Base-by-base conservation (phyloP, 2,329 filamentous ascomycete species). In the Alternaria metachromatica region DNA sequence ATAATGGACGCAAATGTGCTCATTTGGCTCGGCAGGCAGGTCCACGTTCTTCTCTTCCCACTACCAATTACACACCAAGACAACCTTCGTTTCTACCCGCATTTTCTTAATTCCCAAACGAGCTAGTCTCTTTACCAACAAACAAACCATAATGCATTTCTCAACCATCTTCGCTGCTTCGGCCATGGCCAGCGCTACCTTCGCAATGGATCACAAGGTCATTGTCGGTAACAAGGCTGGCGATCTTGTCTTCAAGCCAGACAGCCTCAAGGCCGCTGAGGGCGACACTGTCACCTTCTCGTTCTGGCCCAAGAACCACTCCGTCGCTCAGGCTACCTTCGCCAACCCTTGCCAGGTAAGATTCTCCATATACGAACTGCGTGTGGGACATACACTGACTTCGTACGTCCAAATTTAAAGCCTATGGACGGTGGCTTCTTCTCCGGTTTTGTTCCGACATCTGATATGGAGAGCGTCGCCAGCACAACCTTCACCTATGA, bases 301-400 rank as follows among this genome's bases (percentile, higher is more conserved):
- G 54, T 81, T 81, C 73, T 80, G 75, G 74, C 76, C 78, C 55
- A 76, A 76, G 70, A 78, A 78, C 70, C 80, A 81, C 72, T 79
- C 76, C 44, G 75, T 81, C 58, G 79, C 76, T 21, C 77, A 80
- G 63, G 71, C 73, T 26, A 66, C 76, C 46, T 80, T 80, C 60
- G 74, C 60, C 54, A 62, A 63, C 8, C 78, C 79, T 44, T 81
- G 80, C 68, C 55, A 72, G 37, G 37, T 41, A 41, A 41, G 37
- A 41, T 41, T 11, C 37, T 41, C 37, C 37, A 41, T 41, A 18
- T 41, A 41, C 37, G 37, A 41, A 41, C 37, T 41, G 37, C 37
- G 37, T 41, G 37, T 41, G 37, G n/a, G 37, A 41, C 37, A 41
- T 41, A 41, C 37, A 41, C 37, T 41, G 37, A 41, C 37, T 41